Base-by-base conservation (phyloP, 2,329 filamentous ascomycete genomes). In the Thermothelomyces thermophilus region DNA sequence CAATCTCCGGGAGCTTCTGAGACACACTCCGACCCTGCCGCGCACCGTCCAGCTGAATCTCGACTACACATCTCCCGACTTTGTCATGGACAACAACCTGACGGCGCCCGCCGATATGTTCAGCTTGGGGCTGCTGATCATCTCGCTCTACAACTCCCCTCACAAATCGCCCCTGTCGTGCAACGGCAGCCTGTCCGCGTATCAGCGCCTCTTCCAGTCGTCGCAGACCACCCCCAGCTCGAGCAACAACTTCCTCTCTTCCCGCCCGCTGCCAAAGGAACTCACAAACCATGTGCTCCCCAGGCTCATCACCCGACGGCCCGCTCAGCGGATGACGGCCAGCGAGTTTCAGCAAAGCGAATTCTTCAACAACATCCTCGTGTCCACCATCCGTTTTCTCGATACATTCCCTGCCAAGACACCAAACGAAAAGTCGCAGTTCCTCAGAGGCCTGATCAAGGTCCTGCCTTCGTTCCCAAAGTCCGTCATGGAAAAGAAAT, bases 301-400 rank as follows among this genome's bases (percentile, higher is more conserved):
- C 2, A 78, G 86, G 22, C 77, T 98, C 39, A 90, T 98, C 50
- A 93, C 91, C 0, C 79, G 93, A 55, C 76, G 90, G 48, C 89
- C 93, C 2, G 89, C 90, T 3, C 87, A 95, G 64, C 81, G 93
- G 39, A 79, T 97, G 72, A 90, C 83, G 22, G 90, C 91, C 4
- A 82, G 80, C 47, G 91, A 95, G 60, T 97, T 98, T 59, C 93
- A 98, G 64, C 82, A 96, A 66, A 94, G 90, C 62, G 84, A 88
- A 58, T 98, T 94, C 65, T 98, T 98, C 64, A 90, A 98, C 68
- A 98, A 97, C 62, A 87, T 97, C 40, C 75, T 98, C 4, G 89
- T 98, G 19, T 95, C 90, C 0, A 96, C 93, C 0, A 95, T 98
- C 55, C 87, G 93, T 11, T 98, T 98, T 63, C 73, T 98, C 22